phyloP scores from a whole-genome alignment of 2,329 filamentous ascomycete genomes.

The Ophiostoma sp. region DNA sequence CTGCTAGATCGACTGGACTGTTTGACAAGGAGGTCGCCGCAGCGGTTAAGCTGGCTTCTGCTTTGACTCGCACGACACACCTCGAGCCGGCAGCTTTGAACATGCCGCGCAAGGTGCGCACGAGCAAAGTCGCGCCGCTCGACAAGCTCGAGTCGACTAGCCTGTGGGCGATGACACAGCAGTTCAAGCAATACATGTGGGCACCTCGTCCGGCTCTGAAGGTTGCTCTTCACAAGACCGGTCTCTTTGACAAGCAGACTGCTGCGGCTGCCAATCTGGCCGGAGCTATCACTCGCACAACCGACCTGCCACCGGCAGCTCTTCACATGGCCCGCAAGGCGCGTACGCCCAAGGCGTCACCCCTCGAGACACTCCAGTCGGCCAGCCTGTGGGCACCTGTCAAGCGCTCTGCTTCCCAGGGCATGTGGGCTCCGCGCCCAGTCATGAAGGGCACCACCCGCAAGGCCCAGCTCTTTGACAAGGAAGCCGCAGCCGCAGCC shows the following conservation, averaged over 20 bases:
- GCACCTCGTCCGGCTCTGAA: not conserved
- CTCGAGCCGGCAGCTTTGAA: slow-evolving; percentile 17
- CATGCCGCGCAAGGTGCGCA: slow-evolving; percentile 19
- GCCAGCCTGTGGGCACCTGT: slow-evolving; percentile 16
- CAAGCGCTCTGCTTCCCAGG: not conserved
- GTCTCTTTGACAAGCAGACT: slow-evolving; percentile 21
- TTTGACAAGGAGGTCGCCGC: slow-evolving; percentile 21
- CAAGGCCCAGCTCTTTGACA: slow-evolving; percentile 21
- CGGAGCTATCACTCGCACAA: slow-evolving; percentile 18
- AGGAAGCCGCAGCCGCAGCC: not conserved
- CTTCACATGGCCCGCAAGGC: slow-evolving; percentile 21
- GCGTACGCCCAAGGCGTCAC: not conserved
- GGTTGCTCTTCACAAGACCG: not conserved
- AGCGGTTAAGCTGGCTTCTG: slow-evolving; percentile 12
- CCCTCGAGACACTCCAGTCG: slow-evolving; percentile 20
- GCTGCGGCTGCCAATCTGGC: slow-evolving; percentile 14
- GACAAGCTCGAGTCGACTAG: slow-evolving; percentile 14
- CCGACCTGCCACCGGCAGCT: slow-evolving; percentile 17
- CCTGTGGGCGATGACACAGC: slow-evolving; percentile 15
- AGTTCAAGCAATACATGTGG: not conserved
- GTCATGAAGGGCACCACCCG: not conserved
- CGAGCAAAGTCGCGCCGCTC: slow-evolving; percentile 7
- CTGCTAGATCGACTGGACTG: slow-evolving; percentile 7
- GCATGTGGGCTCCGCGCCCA: slow-evolving; percentile 20
- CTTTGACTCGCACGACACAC: slow-evolving; percentile 20